Evolutionary conservation across 805 yeast genomes (phyloP).

Genomic region (Jamesozyma piceae): DNA sequence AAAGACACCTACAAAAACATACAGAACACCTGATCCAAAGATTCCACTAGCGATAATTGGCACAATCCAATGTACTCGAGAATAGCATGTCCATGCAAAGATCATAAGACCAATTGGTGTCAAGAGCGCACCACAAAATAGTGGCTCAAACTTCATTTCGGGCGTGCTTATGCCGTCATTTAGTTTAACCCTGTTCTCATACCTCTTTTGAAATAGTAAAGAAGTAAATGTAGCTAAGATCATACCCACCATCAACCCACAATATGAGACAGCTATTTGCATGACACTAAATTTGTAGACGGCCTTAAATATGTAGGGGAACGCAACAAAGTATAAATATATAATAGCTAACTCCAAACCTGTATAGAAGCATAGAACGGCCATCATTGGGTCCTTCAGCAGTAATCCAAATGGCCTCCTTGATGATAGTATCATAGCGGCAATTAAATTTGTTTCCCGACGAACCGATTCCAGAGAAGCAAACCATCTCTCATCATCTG

Average conservation of each 20-base stretch:
- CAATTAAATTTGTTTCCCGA: slow-evolving; percentile 34
- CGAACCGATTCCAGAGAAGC: slow-evolving; percentile 34
- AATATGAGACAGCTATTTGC: slow-evolving; percentile 54
- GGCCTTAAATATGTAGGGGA: slow-evolving; percentile 48
- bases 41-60: slow-evolving; percentile 66
- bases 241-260: slow-evolving; percentile 48
- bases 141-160: slow-evolving; percentile 49
- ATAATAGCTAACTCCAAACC: slow-evolving; percentile 51
- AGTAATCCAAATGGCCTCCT: slow-evolving; percentile 45
- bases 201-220: slow-evolving; percentile 35
- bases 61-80: slow-evolving; percentile 60
- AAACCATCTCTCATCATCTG: slow-evolving; percentile 42
- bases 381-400: slow-evolving; percentile 45
- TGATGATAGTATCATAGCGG: slow-evolving; percentile 38
- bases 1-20: slow-evolving; percentile 58
- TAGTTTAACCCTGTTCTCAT: slow-evolving; percentile 35
- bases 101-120: slow-evolving; percentile 63
- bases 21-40: slow-evolving; percentile 59
- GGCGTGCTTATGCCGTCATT: slow-evolving; percentile 46
- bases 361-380: slow-evolving; percentile 44
- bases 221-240: slow-evolving; percentile 38
- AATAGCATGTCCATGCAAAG: slow-evolving; percentile 64
- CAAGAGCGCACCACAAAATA: slow-evolving; percentile 56
- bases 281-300: slow-evolving; percentile 45
- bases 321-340: slow-evolving; percentile 57